Evolutionary conservation across 768 basidiomycete genomes (phyloP), one percentile per base, ranked within the genome.

Genomic region (Exidia glandulosa): DNA sequence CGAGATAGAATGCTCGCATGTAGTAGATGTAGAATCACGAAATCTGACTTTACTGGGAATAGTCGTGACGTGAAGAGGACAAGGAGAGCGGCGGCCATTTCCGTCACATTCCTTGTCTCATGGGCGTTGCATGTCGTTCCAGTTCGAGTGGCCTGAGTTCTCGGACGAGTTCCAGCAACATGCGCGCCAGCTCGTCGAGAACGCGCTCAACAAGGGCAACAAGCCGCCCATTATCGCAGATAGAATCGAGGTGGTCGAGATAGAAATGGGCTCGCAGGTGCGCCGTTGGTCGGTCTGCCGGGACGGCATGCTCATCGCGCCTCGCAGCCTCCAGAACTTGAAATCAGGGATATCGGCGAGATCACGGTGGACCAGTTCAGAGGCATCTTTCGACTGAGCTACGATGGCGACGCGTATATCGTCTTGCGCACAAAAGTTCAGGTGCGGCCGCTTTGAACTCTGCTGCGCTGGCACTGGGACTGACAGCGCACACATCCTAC

Each of bases 221-320:
- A 97, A 96, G 70, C 96, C 95, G 1, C 93, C 94, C 31, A 88
- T 99, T 68, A 97, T 98, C 65, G 94, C 93, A 58, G 96, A 95
- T 74, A 87, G 82, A 72, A 98, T 99, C 64, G 93, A 98, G 71
- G 96, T 99, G 32, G 90, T 96, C 58, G 96, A 98, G 71, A 76
- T 99, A n/a, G 88, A 97, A 74, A 98, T 99, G 96, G 96, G 96
- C 36, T 92, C 90, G 2, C 88, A 95, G 78, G 94, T 93, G 62
- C 58, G 76, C 69, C 33, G n/a, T 56, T 27, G 12, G 60, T 30
- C 12, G 36, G n/a, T 31, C 33, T 60, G n/a, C 34, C 52, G 34
- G 60, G 64, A n/a, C 29, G 19, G n/a, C 58, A 56, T 52, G 52
- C 27, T 56, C 36, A 58, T 29, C 9, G 9, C n/a, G 2, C 30